Conservation (phyloP, 179 eudicot species). For the Drosera spatulata region DNA sequence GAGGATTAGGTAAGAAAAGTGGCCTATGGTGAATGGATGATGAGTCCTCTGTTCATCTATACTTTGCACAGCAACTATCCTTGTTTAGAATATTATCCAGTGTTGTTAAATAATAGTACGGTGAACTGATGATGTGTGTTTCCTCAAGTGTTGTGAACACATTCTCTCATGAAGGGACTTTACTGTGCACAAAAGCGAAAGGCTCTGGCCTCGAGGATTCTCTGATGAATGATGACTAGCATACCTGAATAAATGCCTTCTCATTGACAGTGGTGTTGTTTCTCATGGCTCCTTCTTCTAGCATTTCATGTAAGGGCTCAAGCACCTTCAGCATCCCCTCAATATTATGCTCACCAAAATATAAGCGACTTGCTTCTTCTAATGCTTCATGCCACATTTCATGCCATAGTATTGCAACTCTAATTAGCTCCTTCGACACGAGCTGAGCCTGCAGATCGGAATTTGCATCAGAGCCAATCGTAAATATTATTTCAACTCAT, state of each 20-base stretch:
- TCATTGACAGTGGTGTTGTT: slow-evolving; percentile 71
- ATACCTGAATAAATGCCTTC: slow-evolving; percentile 78
- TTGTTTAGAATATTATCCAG: no score
- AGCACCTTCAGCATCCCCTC: slow-evolving; percentile 95
- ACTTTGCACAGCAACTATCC: no score
- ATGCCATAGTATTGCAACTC: slow-evolving; percentile 99
- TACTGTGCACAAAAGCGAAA: no score
- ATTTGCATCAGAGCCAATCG: background rate
- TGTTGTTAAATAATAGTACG: no score
- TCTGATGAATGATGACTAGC: background rate
- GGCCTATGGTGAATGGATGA: no score
- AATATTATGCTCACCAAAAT: slow-evolving; percentile 85
- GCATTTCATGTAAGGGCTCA: slow-evolving; percentile 91
- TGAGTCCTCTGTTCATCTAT: no score
- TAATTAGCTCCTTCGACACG: slow-evolving; percentile 86
- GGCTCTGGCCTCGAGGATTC: no score
- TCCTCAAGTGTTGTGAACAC: no score
- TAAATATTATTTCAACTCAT: background rate
- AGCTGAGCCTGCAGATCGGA: slow-evolving; percentile 70
- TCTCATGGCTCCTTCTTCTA: slow-evolving; percentile 75
- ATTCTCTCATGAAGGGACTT: no score
- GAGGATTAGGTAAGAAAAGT: no score
- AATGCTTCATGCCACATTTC: slow-evolving; percentile 98
- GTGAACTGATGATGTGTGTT: no score
- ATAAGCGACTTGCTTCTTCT: slow-evolving; percentile 98